Conservation (phyloP, 176 grass and related monocot species). For the Raddia guianensis region DNA sequence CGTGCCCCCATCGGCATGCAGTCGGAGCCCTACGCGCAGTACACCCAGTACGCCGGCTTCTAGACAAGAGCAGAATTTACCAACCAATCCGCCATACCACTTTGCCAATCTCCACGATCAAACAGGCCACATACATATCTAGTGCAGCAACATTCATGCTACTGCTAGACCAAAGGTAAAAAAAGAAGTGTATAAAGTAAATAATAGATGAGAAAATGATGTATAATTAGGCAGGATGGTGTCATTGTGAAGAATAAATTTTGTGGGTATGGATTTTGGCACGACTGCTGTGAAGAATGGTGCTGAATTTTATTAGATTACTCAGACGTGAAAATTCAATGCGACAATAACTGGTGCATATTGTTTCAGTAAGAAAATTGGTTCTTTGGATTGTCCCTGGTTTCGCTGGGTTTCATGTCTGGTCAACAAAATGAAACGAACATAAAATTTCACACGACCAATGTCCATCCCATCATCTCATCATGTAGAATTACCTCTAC, state of each 20-base stretch:
- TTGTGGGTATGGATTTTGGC: slow-evolving; percentile 10
- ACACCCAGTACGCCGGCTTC: slow-evolving; percentile 79
- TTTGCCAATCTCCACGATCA: neutral
- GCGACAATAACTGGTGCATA: neutral
- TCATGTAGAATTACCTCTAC: neutral
- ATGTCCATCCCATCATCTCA: no score
- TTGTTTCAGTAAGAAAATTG: neutral
- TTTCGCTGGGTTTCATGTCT: neutral
- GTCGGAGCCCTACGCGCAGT: slow-evolving; percentile 81
- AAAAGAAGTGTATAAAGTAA: slow-evolving; percentile 25
- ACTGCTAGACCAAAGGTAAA: neutral
- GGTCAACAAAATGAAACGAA: neutral
- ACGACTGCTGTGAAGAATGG: neutral
- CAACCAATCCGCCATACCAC: neutral
- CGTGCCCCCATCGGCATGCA: slow-evolving; percentile 87
- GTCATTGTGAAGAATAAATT: slow-evolving; percentile 24
- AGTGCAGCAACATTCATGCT: slow-evolving; percentile 4
- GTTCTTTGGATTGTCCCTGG: neutral
- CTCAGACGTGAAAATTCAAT: neutral
- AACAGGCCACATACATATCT: neutral
- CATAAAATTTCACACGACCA: no score
- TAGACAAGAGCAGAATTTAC: slow-evolving; percentile 31
- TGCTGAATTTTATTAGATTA: neutral
- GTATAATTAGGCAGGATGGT: slow-evolving; percentile 18
- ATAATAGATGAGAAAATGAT: slow-evolving; percentile 23